These are phyloP conservation scores for Emericellopsis terricola DNA, from an alignment of 495 filamentous ascomycete species.

Conservation along the genomic window DNA sequence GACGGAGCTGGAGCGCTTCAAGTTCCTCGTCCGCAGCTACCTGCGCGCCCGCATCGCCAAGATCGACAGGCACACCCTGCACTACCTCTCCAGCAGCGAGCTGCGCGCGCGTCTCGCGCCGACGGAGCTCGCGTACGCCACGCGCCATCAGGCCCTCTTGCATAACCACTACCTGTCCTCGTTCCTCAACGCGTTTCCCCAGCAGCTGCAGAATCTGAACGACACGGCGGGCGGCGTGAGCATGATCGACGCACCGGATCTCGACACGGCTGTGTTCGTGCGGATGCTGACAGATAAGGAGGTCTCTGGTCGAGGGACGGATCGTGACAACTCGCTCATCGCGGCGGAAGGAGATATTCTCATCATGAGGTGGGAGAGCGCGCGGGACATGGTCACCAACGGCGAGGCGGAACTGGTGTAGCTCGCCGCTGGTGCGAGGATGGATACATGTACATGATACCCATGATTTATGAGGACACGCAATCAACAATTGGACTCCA, in stretches of 20 bases:
- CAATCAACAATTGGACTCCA: too few relatives aligned
- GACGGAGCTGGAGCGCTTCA: conserved; percentile 86
- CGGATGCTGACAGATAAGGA: conserved; percentile 45
- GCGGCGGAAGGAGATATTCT: conserved; percentile 70
- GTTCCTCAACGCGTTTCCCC: conserved; percentile 69
- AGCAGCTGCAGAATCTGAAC: conserved; percentile 59
- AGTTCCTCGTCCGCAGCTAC: conserved; percentile 74
- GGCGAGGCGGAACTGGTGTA: conserved; percentile 78
- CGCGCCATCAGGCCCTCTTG: conserved; percentile 62
- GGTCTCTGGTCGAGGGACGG: conserved; percentile 37
- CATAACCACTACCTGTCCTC: conserved; percentile 64
- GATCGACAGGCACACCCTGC: conserved; percentile 52
- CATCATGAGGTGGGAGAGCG: conserved; percentile 73
- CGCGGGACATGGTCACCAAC: conserved; percentile 47
- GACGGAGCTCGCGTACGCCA: conserved; percentile 59
- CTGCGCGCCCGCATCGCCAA: conserved; percentile 76
- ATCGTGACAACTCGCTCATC: conserved; percentile 35
- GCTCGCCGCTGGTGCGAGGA: too few relatives aligned
- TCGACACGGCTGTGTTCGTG: conserved; percentile 67
- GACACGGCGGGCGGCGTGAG: conserved; percentile 75
- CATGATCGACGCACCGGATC: conserved; percentile 83
- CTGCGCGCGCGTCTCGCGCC: conserved; percentile 41
- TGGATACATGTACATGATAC: too few relatives aligned
- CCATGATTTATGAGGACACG: too few relatives aligned
- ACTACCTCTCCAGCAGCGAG: conserved; percentile 34